These are phyloP conservation scores for Aphanoascus verrucosus DNA, from an alignment of 2,329 filamentous ascomycete species.

Conservation along the genomic window DNA sequence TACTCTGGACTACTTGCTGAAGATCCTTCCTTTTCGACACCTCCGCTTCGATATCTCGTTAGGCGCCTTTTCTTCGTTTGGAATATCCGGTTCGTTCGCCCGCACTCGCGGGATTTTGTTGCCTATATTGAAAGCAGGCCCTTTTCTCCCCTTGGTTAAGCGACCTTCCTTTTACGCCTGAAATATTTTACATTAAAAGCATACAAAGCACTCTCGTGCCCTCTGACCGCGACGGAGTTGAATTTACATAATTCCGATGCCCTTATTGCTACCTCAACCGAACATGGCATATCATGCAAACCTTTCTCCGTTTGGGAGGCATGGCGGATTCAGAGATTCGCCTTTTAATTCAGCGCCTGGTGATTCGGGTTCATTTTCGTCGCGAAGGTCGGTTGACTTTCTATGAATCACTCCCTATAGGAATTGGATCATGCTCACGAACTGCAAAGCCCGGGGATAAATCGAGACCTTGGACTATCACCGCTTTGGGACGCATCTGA, in stretches of 20 bases:
- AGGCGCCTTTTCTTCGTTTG: not conserved
- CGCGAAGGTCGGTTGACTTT: slow-evolving; percentile 16
- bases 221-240: not conserved
- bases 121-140: not conserved
- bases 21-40: slow-evolving; percentile 1
- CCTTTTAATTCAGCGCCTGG: slow-evolving; percentile 13
- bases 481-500: slow-evolving; percentile 7
- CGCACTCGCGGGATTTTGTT: not conserved
- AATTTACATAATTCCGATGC: slow-evolving; percentile 3
- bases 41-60: not conserved
- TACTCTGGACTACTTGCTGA: not conserved
- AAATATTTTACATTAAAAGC: not conserved
- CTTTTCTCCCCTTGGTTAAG: not conserved
- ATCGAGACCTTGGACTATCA: slow-evolving; percentile 4
- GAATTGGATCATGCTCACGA: slow-evolving; percentile 10
- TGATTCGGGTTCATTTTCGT: slow-evolving; percentile 14
- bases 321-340: slow-evolving; percentile 9
- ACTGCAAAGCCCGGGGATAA: slow-evolving; percentile 12
- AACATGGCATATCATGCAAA: slow-evolving; percentile 16
- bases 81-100: not conserved
- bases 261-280: slow-evolving; percentile 7
- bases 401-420: not conserved
- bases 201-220: slow-evolving; percentile 8
- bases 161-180: not conserved
- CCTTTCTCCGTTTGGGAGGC: slow-evolving; percentile 12